A percentile compares a stretch with the other conserved stretches of the same genome.
phyloP scores from a whole-genome alignment of 768 basidiomycete genomes.

The Polyporus arcularius region DNA sequence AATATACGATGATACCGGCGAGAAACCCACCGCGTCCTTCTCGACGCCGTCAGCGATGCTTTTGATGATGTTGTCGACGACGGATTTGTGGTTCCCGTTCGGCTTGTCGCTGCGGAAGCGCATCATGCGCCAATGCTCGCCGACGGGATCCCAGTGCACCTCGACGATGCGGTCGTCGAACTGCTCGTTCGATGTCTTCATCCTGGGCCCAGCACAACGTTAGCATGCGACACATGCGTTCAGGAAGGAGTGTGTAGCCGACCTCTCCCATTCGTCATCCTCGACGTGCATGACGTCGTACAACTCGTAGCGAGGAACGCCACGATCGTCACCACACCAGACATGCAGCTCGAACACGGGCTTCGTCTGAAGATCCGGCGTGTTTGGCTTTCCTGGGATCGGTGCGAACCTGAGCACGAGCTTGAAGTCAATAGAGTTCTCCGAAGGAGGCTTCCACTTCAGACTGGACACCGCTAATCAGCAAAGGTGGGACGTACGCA shows the following conservation, averaged over 20 bases:
- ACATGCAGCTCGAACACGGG: conserved; percentile 83
- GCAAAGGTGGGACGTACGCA: neutral
- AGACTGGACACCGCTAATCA: conserved; percentile 50
- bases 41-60: conserved; percentile 96
- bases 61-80: conserved; percentile 86
- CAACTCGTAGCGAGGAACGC: conserved; percentile 65
- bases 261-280: conserved; percentile 95
- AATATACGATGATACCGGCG: neutral
- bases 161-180: conserved; percentile 93
- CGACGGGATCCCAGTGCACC: conserved; percentile 81
- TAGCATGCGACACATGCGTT: neutral
- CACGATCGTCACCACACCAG: conserved; percentile 72
- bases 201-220: conserved; percentile 42
- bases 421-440: conserved; percentile 98
- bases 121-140: conserved; percentile 82
- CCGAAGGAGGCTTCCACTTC: conserved; percentile 98
- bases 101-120: conserved; percentile 94
- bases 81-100: conserved; percentile 81
- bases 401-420: conserved; percentile 93
- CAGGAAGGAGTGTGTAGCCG: neutral
- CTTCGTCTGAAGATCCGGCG: conserved; percentile 82
- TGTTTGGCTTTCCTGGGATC: conserved; percentile 43
- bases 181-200: conserved; percentile 85
- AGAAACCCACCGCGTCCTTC: conserved; percentile 62
- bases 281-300: conserved; percentile 85